These are phyloP conservation scores for Erysimum cheiranthoides DNA, from an alignment of 345 rosid genomes.

Conservation along the genomic window DNA sequence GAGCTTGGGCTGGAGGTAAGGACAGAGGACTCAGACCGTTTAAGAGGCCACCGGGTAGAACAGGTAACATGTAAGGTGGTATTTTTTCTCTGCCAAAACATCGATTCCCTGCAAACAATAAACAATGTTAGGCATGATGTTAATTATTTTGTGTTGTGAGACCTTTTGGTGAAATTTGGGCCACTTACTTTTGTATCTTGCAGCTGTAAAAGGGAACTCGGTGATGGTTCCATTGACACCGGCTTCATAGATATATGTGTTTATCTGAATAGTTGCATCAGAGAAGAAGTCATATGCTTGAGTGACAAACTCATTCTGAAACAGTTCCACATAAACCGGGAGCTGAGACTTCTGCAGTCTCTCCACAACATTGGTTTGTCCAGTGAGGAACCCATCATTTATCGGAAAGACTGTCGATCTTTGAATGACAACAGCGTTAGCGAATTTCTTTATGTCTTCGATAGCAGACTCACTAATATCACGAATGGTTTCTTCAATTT, in stretches of 20 bases:
- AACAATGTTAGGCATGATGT: not conserved
- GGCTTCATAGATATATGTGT: conserved; percentile 43
- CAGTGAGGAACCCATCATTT: conserved; percentile 25
- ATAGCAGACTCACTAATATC: conserved; percentile 50
- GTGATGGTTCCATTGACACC: conserved; percentile 64
- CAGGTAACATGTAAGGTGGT: conserved; percentile 63
- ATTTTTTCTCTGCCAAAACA: conserved; percentile 44
- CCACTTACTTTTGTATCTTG: conserved; percentile 75
- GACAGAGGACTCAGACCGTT: not conserved
- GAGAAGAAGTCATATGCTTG: conserved; percentile 84
- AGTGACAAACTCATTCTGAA: conserved; percentile 77
- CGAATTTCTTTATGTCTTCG: conserved; percentile 65
- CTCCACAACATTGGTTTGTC: conserved; percentile 51
- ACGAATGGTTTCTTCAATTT: conserved; percentile 58
- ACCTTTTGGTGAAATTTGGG: not conserved
- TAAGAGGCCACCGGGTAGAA: conserved; percentile 53
- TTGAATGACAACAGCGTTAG: conserved; percentile 63
- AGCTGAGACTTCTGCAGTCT: conserved; percentile 54
- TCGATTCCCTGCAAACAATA: conserved; percentile 56
- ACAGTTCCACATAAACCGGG: conserved; percentile 61
- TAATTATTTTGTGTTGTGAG: not conserved
- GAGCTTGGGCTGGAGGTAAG: conserved; percentile 68
- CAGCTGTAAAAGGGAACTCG: conserved; percentile 74
- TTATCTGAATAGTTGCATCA: conserved; percentile 73
- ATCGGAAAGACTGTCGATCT: conserved; percentile 54